Evolutionary conservation across 139 green algal genomes (phyloP), one percentile per base, ranked within the genome.

Genomic region (Dunaliella primolecta): DNA sequence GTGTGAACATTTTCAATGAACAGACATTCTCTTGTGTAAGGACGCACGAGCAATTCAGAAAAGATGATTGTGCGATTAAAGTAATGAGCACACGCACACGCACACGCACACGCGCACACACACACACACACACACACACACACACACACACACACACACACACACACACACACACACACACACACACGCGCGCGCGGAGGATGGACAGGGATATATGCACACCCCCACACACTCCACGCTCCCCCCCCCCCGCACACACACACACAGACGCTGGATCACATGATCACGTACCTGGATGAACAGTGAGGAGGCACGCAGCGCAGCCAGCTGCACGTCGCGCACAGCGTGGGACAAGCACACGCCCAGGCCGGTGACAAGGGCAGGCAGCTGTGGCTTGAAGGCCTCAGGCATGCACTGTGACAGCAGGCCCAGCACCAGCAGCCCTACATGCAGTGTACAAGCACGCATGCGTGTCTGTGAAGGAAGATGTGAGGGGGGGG

Each of bases 371-470:
- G 64, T 25, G 1, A 93, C 84, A 36, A 97, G 89, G 0, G 89
- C 91, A 77, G 81, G 89, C 87, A 96, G 89, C 85, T 95, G 93
- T 11, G 89, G 86, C 36, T 87, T 85, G 32, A 99, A 88, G 32
- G 89, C 79, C 23, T 92, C 87, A 29, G 89, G 90, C 24, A 96
- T 87, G 86, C 93, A 95, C 25, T 79, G n/a, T 3, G 95, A 94
- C n/a, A 99, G 88, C 75, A 93, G 83, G 11, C 89, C 94, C 74
- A 98, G 93, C 35, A 98, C 92, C 11, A 85, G 83, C 38, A 98
- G 91, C 0, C 87, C 88, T 64, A 15, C 46, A 64, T n/a, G n/a
- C n/a, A n/a, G n/a, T n/a, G n/a, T n/a, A n/a, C n/a, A n/a, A n/a
- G n/a, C n/a, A n/a, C n/a, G n/a, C n/a, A n/a, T n/a, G n/a, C n/a